These are phyloP conservation scores for Boletus vinaceobasis DNA, from an alignment of 768 basidiomycete species.

Conservation along the genomic window DNA sequence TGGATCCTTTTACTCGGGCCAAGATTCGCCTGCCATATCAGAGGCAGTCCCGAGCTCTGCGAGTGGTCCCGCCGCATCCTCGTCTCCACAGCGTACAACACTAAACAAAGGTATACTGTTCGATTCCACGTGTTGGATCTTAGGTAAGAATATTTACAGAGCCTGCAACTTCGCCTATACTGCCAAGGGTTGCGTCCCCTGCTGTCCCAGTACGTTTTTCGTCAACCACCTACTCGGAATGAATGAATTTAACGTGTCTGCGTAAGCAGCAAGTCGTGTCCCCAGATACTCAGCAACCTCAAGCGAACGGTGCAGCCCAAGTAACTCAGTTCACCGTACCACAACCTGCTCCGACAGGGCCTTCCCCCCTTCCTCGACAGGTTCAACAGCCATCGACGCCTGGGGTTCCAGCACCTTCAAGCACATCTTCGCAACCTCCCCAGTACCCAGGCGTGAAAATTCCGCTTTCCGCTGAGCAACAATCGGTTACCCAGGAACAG, in stretches of 20 bases:
- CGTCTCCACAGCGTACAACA: constrained; percentile 54
- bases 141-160: constrained; percentile 35
- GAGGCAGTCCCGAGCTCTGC: constrained; percentile 51
- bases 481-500: constrained; percentile 29
- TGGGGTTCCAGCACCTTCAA: constrained; percentile 9
- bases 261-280: constrained; percentile 37
- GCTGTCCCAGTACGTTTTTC: constrained; percentile 38
- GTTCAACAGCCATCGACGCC: constrained; percentile 39
- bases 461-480: constrained; percentile 42
- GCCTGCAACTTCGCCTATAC: constrained; percentile 42
- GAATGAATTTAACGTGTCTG: constrained; percentile 15
- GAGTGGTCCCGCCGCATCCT: constrained; percentile 49
- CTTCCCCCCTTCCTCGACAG: constrained; percentile 50
- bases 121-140: constrained; percentile 16
- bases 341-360: constrained; percentile 36
- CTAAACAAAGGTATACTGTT: constrained; percentile 46
- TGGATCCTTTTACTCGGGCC: constrained; percentile 67
- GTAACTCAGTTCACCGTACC: constrained; percentile 25
- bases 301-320: constrained; percentile 33
- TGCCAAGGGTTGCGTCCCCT: constrained; percentile 41
- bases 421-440: constrained; percentile 34
- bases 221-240: constrained; percentile 7
- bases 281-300: constrained; percentile 38
- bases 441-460: constrained; percentile 70
- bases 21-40: constrained; percentile 71